These are phyloP conservation scores for Rossbeevera mucosa DNA, from an alignment of 768 basidiomycete genomes.

Conservation along the genomic window DNA sequence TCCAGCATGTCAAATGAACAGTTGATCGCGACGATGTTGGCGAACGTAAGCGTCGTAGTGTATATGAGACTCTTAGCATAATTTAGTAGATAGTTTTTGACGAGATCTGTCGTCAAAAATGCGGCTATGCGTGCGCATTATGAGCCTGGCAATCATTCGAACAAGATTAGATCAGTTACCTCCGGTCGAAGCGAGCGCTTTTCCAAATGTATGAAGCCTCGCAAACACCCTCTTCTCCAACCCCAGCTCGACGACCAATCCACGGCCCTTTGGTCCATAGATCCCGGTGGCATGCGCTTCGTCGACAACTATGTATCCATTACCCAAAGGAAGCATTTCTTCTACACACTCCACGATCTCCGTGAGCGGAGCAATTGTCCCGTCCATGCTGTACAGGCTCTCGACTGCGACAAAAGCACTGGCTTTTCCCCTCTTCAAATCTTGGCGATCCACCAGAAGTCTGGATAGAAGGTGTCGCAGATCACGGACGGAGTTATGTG, in stretches of 20 bases:
- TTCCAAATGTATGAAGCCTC: constrained; percentile 89
- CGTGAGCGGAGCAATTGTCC: constrained; percentile 74
- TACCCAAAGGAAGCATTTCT: constrained; percentile 52
- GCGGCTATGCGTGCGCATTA: constrained; percentile 48
- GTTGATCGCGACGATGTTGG: constrained; percentile 69
- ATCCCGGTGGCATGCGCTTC: constrained; percentile 94
- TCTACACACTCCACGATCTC: constrained; percentile 64
- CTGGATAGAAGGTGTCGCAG: constrained; percentile 43
- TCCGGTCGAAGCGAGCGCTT: constrained; percentile 80
- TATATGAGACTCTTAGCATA: constrained; percentile 91
- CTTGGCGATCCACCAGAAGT: constrained; percentile 36
- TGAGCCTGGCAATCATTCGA: neutral
- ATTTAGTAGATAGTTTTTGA: constrained; percentile 84
- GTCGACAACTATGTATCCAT: constrained; percentile 77
- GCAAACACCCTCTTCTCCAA: constrained; percentile 69
- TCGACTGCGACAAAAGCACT: constrained; percentile 83
- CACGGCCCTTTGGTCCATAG: constrained; percentile 75
- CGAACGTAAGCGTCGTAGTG: constrained; percentile 78
- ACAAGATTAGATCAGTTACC: constrained; percentile 46
- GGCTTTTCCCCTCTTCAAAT: constrained; percentile 35
- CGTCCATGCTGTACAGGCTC: constrained; percentile 94
- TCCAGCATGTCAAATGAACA: constrained; percentile 78
- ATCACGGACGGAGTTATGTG: constrained; percentile 63
- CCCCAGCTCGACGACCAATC: constrained; percentile 66
- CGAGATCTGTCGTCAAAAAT: constrained; percentile 61